phyloP scores from a whole-genome alignment of 768 basidiomycete species.

The Boletus edulis region DNA sequence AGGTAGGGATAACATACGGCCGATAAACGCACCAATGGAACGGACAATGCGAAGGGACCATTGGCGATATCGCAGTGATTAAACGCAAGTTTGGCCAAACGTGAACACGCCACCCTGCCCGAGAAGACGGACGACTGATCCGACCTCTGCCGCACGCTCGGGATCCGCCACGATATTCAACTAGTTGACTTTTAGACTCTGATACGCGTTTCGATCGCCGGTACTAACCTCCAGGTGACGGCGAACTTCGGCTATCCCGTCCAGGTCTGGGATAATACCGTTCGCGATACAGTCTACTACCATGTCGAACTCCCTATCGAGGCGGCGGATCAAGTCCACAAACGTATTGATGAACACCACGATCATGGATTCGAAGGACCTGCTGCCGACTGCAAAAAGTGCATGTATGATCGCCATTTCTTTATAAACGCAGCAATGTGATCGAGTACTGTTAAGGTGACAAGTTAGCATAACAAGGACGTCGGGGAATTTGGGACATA shows the following conservation, averaged over 20 bases:
- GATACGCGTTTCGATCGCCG: too few species aligned
- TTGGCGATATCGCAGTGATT: too few species aligned
- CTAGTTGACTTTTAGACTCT: neutral
- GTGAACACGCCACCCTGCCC: slow-evolving; percentile 9
- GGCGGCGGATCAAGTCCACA: too few species aligned
- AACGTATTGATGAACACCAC: slow-evolving; percentile 9
- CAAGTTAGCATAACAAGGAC: neutral
- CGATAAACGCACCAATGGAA: too few species aligned
- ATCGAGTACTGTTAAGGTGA: neutral
- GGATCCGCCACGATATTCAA: slow-evolving; percentile 1
- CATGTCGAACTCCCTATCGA: too few species aligned
- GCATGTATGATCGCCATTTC: slow-evolving; percentile 9
- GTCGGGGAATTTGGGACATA: neutral
- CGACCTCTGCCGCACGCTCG: slow-evolving; percentile 5
- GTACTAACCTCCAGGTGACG: slow-evolving; percentile 1
- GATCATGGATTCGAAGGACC: neutral
- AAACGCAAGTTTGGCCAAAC: slow-evolving; percentile 13
- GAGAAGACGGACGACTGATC: slow-evolving; percentile 12
- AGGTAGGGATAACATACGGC: neutral
- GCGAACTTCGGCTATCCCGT: too few species aligned
- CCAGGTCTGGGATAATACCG: too few species aligned
- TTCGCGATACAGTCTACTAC: too few species aligned
- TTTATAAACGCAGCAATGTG: neutral
- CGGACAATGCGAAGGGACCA: slow-evolving; percentile 8
- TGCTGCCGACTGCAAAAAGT: slow-evolving; percentile 6